Percentiles rank a stretch among this genome's conserved stretches.
These are phyloP conservation scores for Buddleja alternifolia DNA, from an alignment of 257 asterid genomes.

Conservation along the genomic window DNA sequence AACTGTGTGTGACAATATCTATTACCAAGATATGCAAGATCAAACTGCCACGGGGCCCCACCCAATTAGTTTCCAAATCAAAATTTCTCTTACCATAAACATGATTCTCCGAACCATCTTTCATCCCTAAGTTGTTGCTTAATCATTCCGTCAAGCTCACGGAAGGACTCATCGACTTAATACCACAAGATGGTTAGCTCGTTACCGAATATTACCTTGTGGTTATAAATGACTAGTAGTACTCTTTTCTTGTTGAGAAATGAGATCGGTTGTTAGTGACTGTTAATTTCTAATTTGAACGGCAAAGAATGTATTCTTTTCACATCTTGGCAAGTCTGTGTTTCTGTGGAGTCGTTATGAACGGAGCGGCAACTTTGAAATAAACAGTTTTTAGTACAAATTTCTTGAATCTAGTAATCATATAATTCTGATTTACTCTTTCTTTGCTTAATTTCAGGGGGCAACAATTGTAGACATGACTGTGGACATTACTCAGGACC, in stretches of 20 bases:
- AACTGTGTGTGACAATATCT: neutral
- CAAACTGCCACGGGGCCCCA: no score
- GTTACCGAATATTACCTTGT: neutral
- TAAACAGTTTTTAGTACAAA: neutral
- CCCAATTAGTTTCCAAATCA: no score
- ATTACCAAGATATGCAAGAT: neutral
- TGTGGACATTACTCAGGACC: slow-evolving; percentile 61
- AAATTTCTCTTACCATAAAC: neutral
- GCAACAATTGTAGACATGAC: slow-evolving; percentile 95
- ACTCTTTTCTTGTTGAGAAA: no score
- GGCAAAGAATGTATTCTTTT: neutral
- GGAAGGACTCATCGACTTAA: neutral
- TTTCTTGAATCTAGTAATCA: neutral
- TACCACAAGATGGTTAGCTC: neutral
- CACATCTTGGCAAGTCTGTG: neutral
- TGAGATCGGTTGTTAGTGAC: no score
- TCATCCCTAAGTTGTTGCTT: neutral
- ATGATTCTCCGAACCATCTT: neutral
- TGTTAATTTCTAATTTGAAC: neutral
- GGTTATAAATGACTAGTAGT: neutral
- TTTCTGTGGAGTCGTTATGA: neutral
- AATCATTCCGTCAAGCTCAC: neutral
- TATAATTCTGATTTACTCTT: neutral
- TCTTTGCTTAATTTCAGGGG: slow-evolving; percentile 52
- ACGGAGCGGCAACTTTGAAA: neutral